A percentile compares a stretch with the other conserved stretches of the same genome.
These are phyloP conservation scores for Iberis pinnata DNA, from an alignment of 345 rosid species.

Conservation along the genomic window DNA sequence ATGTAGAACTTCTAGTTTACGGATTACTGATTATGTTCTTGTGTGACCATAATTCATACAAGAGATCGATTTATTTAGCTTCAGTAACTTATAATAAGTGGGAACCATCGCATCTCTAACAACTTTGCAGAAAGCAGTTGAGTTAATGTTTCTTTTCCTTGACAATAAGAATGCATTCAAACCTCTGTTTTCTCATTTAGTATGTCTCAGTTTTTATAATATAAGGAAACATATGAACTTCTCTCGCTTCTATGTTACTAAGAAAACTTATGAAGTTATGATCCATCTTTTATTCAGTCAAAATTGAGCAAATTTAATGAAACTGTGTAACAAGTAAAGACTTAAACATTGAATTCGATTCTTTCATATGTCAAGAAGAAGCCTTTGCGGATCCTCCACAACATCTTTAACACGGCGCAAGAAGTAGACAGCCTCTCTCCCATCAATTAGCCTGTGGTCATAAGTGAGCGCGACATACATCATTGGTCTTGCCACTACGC, in stretches of 20 bases:
- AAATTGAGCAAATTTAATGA: too few species aligned
- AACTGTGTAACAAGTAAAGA: too few species aligned
- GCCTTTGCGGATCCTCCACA: conserved; percentile 80
- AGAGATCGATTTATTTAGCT: background rate
- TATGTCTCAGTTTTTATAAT: too few species aligned
- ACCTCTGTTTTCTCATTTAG: too few species aligned
- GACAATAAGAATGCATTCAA: background rate
- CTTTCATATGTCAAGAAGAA: conserved; percentile 67
- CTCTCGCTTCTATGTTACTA: too few species aligned
- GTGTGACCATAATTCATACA: conserved; percentile 7
- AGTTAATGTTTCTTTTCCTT: too few species aligned
- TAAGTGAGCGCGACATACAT: conserved; percentile 83
- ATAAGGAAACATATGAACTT: too few species aligned
- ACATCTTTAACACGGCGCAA: conserved; percentile 84
- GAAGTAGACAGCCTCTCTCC: conserved; percentile 90
- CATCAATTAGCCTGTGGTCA: conserved; percentile 83
- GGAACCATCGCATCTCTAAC: background rate
- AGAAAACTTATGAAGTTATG: too few species aligned
- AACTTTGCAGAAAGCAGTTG: background rate
- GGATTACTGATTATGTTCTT: background rate
- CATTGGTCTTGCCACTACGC: conserved; percentile 76
- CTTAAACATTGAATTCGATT: too few species aligned
- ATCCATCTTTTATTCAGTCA: too few species aligned
- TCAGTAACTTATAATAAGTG: conserved; percentile 4
- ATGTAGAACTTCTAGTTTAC: conserved; percentile 25